Conservation (phyloP, 2,329 filamentous ascomycete species). For the Helotiales sp. region DNA sequence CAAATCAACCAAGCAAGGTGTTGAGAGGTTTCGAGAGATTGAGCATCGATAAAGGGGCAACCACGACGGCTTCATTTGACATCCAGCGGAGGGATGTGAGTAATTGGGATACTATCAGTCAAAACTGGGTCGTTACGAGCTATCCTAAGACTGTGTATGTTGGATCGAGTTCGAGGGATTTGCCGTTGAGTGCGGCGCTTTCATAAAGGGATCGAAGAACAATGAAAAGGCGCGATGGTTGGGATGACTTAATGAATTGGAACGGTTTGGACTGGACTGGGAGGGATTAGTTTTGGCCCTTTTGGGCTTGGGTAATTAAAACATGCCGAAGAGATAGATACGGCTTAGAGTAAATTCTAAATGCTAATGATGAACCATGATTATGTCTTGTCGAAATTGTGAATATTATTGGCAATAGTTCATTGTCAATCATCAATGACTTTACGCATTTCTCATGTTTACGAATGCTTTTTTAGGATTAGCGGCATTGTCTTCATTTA, state of each 20-base stretch:
- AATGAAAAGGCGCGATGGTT: background rate
- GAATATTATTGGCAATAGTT: no score
- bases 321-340: no score
- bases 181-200: conserved; percentile 26
- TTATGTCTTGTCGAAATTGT: background rate
- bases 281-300: background rate
- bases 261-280: background rate
- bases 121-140: conserved; percentile 71
- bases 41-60: conserved; percentile 68
- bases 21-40: conserved; percentile 83
- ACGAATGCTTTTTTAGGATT: no score
- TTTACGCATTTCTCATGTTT: no score
- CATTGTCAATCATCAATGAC: no score
- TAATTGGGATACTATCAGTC: conserved; percentile 78
- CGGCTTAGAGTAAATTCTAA: background rate
- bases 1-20: conserved; percentile 63
- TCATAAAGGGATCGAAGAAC: background rate
- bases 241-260: background rate
- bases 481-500: no score
- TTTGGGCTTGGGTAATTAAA: background rate
- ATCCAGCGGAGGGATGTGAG: conserved; percentile 80
- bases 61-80: conserved; percentile 63
- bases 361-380: background rate
- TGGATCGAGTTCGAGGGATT: conserved; percentile 33
- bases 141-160: conserved; percentile 36